A percentile compares a stretch with the other conserved stretches of the same genome.
Evolutionary conservation across 257 asterid genomes (phyloP).

Genomic region (Plectranthus barbatus): DNA sequence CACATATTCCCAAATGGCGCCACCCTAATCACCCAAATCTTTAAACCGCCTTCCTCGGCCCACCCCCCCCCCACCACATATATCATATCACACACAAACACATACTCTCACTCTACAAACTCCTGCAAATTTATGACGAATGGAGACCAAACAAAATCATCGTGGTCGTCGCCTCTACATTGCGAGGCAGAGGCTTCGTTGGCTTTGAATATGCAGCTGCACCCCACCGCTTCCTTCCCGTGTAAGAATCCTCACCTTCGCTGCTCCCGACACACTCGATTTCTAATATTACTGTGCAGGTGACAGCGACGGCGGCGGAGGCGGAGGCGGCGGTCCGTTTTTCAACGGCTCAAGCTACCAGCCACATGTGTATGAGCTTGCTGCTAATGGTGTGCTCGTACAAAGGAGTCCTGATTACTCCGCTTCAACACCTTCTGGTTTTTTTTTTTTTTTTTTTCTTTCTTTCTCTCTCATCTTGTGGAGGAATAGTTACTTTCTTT

Average conservation of each 20-base stretch:
- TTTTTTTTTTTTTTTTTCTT: no score
- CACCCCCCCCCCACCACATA: not conserved
- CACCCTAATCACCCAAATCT: slow-evolving; percentile 29
- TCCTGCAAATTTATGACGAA: slow-evolving; percentile 21
- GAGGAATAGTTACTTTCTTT: not conserved
- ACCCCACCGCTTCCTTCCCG: slow-evolving; percentile 6
- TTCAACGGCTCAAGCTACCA: slow-evolving; percentile 13
- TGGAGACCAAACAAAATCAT: slow-evolving; percentile 15
- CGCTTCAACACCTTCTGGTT: not conserved
- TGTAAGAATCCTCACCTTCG: not conserved
- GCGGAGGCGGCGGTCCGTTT: slow-evolving; percentile 15
- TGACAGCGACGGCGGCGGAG: slow-evolving; percentile 1
- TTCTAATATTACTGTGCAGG: no score
- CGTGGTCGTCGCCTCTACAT: slow-evolving; percentile 7
- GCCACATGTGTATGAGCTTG: slow-evolving; percentile 20
- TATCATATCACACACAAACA: not conserved
- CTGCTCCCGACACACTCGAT: not conserved
- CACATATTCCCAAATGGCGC: slow-evolving; percentile 26
- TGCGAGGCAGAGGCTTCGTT: slow-evolving; percentile 25
- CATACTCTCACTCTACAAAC: no score
- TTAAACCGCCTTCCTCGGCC: not conserved
- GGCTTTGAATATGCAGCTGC: slow-evolving; percentile 47
- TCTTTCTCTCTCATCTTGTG: not conserved
- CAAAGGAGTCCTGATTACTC: slow-evolving; percentile 8
- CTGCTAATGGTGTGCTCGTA: slow-evolving; percentile 12